Conservation (phyloP, 352 stramenopile species). For the Hyaloperonospora arabidopsidis region DNA sequence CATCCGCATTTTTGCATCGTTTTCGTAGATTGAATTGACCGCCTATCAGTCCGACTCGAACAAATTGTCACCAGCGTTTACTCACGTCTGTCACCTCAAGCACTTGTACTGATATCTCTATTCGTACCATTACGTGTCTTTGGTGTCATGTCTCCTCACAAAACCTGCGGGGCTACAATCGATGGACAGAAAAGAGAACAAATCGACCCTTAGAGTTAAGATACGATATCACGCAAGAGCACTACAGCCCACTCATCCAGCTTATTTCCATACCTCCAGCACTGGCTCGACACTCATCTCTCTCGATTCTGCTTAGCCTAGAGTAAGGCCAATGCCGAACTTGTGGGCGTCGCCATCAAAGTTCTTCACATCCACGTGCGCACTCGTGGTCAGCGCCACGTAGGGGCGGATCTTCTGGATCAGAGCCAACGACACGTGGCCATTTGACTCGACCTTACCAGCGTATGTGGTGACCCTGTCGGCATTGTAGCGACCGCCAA, state of each 20-base stretch:
- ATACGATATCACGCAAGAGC: neutral
- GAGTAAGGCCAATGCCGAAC: slow-evolving; percentile 83
- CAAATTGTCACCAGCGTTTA: no score
- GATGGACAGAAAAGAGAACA: no score
- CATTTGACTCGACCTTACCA: slow-evolving; percentile 82
- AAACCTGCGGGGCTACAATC: no score
- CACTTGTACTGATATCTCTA: no score
- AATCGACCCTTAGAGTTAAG: no score
- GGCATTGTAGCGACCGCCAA: slow-evolving; percentile 76
- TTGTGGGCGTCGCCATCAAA: slow-evolving; percentile 87
- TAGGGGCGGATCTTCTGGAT: slow-evolving; percentile 84
- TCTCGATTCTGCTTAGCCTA: slow-evolving; percentile 49
- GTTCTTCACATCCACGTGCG: slow-evolving; percentile 87
- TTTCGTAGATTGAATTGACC: no score
- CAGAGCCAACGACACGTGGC: slow-evolving; percentile 76
- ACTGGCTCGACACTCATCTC: slow-evolving; percentile 19
- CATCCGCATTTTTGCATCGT: no score
- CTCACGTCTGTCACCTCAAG: no score
- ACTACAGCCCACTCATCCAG: slow-evolving; percentile 1
- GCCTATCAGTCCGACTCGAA: no score
- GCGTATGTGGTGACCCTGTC: slow-evolving; percentile 78
- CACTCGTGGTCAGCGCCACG: slow-evolving; percentile 73
- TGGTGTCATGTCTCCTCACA: no score
- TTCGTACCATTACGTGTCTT: no score
- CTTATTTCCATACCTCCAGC: slow-evolving; percentile 16